Conservation (phyloP, 2,329 filamentous ascomycete species). For the Botrytis tulipae region DNA sequence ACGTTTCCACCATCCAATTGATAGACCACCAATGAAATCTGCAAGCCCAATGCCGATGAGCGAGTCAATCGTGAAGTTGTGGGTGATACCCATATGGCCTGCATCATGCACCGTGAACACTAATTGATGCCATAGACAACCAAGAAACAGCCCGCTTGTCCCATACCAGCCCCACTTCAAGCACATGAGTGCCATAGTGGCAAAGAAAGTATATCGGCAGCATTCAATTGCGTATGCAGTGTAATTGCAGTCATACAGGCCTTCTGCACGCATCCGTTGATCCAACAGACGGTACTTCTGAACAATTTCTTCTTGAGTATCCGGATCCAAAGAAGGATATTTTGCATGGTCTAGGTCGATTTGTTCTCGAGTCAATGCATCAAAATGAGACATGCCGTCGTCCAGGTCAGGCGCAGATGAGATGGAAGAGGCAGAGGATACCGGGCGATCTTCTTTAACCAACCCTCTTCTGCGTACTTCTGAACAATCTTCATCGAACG, state of each 20-base stretch:
- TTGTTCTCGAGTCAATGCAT: constrained; percentile 70
- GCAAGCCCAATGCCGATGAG: constrained; percentile 87
- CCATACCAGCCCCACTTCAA: constrained; percentile 65
- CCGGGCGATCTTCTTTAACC: constrained; percentile 22
- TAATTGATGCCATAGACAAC: constrained; percentile 89
- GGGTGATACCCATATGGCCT: constrained; percentile 96
- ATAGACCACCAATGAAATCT: constrained; percentile 85
- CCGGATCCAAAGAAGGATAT: constrained; percentile 74
- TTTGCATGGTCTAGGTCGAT: constrained; percentile 73
- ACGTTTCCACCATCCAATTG: constrained; percentile 94
- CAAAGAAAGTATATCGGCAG: constrained; percentile 68
- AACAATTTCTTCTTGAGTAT: constrained; percentile 73
- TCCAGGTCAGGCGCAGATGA: constrained; percentile 57
- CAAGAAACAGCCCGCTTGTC: constrained; percentile 71
- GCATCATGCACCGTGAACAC: constrained; percentile 94
- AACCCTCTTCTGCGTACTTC: constrained; percentile 28
- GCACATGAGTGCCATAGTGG: constrained; percentile 58
- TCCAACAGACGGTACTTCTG: constrained; percentile 79
- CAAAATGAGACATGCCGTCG: constrained; percentile 63
- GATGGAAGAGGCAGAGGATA: constrained; percentile 50
- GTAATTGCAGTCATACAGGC: constrained; percentile 84
- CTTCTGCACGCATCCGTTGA: constrained; percentile 67
- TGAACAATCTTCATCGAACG: constrained; percentile 35
- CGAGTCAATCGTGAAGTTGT: constrained; percentile 79
- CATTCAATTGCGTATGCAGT: constrained; percentile 73